A percentile compares a stretch with the other conserved stretches of the same genome.
Conservation (phyloP, 345 rosid species). For the Lenwebbia sp. region DNA sequence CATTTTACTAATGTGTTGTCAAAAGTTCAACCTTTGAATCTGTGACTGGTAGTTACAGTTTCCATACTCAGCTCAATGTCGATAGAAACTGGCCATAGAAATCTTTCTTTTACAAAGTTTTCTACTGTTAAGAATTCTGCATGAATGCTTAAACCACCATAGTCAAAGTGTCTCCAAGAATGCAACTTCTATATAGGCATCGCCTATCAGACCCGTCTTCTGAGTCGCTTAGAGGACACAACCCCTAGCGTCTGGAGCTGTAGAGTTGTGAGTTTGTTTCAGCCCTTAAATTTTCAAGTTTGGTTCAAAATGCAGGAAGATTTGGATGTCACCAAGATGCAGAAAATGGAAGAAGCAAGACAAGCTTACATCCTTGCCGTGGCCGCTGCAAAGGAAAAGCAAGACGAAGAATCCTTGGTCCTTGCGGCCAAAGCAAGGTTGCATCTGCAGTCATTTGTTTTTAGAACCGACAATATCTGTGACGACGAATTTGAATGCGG, state of each 20-base stretch:
- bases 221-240: neutral
- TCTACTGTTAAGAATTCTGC: neutral
- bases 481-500: neutral
- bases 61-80: neutral
- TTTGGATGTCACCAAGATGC: conserved; percentile 32
- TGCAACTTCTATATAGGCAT: neutral
- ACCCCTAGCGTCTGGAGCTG: neutral
- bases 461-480: neutral
- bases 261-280: neutral
- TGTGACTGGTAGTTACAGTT: neutral
- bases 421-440: conserved; percentile 64
- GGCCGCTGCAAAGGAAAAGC: conserved; percentile 54
- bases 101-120: neutral
- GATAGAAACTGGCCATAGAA: neutral
- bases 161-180: neutral
- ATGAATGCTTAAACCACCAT: neutral
- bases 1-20: neutral
- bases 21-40: neutral
- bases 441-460: conserved; percentile 57
- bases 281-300: neutral
- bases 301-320: conserved; percentile 34
- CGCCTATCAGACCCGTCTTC: neutral
- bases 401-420: conserved; percentile 76
- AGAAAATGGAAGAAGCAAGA: conserved; percentile 77
- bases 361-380: conserved; percentile 61